A percentile compares a stretch with the other conserved stretches of the same genome.
Conservation (phyloP, 345 rosid species). For the Angophora floribunda region DNA sequence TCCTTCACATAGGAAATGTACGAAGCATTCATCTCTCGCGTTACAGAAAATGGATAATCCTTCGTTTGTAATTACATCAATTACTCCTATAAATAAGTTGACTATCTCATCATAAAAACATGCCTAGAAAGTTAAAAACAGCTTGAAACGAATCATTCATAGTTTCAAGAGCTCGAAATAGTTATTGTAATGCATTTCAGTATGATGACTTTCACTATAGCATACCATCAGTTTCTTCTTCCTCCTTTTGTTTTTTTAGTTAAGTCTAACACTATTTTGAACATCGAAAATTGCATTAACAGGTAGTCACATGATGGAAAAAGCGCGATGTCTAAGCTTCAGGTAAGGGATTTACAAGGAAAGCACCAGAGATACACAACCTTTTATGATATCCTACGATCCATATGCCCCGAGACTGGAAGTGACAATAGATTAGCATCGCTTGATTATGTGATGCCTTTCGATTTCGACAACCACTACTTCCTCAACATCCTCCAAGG, state of each 20-base stretch:
- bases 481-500: slow-evolving; percentile 56
- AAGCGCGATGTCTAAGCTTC: slow-evolving; percentile 69
- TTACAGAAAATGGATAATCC: background rate
- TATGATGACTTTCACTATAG: background rate
- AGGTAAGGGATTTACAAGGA: slow-evolving; percentile 38
- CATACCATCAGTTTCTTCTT: background rate
- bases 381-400: slow-evolving; percentile 27
- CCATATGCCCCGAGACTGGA: slow-evolving; percentile 58
- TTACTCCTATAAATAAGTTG: background rate
- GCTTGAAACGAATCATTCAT: background rate
- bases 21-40: background rate
- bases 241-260: background rate
- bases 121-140: background rate
- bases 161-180: background rate
- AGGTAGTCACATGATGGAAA: slow-evolving; percentile 70
- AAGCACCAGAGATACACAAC: slow-evolving; percentile 32
- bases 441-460: slow-evolving; percentile 43
- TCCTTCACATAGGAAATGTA: background rate
- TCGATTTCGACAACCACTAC: slow-evolving; percentile 65
- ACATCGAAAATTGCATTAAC: background rate
- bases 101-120: background rate
- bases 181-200: background rate
- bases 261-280: background rate
- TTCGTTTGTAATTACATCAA: background rate
- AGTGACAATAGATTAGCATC: slow-evolving; percentile 35